Conservation (phyloP, 495 filamentous ascomycete genomes). For the Hyphodiscus hymeniophilus region DNA sequence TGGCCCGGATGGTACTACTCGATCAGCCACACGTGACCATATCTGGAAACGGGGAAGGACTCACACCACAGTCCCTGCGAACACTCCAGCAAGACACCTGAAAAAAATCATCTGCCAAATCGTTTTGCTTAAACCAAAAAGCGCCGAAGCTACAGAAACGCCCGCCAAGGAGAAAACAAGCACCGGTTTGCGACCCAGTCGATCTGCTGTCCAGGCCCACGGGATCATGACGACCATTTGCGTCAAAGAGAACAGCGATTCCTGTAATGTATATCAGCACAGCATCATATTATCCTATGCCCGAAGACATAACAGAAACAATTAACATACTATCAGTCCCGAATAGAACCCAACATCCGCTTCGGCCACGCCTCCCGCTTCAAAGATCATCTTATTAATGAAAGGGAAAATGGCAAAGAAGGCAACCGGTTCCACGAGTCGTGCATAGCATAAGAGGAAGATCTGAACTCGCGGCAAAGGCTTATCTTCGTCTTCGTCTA, state of each 20-base stretch:
- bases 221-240: slow-evolving; percentile 37
- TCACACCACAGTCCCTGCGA: slow-evolving; percentile 55
- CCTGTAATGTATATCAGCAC: slow-evolving; percentile 19
- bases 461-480: slow-evolving; percentile 53
- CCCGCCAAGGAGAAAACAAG: slow-evolving; percentile 54
- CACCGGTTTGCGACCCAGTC: slow-evolving; percentile 58
- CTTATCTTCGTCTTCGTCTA: slow-evolving; percentile 16
- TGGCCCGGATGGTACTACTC: slow-evolving; percentile 50
- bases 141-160: slow-evolving; percentile 42
- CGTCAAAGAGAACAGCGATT: slow-evolving; percentile 61
- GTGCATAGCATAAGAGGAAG: slow-evolving; percentile 55
- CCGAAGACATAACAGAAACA: not conserved
- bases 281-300: not conserved
- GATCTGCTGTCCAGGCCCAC: slow-evolving; percentile 61
- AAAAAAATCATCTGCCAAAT: slow-evolving; percentile 61
- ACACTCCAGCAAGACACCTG: slow-evolving; percentile 56
- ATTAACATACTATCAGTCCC: slow-evolving; percentile 46
- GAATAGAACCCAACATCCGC: slow-evolving; percentile 63
- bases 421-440: slow-evolving; percentile 62
- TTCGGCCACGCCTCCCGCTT: slow-evolving; percentile 45
- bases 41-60: slow-evolving; percentile 1
- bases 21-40: too few species aligned
- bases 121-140: slow-evolving; percentile 53
- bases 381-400: slow-evolving; percentile 60
- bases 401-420: slow-evolving; percentile 73